Conservation (phyloP, 805 yeast species). For the Lipomyces oligophaga region DNA sequence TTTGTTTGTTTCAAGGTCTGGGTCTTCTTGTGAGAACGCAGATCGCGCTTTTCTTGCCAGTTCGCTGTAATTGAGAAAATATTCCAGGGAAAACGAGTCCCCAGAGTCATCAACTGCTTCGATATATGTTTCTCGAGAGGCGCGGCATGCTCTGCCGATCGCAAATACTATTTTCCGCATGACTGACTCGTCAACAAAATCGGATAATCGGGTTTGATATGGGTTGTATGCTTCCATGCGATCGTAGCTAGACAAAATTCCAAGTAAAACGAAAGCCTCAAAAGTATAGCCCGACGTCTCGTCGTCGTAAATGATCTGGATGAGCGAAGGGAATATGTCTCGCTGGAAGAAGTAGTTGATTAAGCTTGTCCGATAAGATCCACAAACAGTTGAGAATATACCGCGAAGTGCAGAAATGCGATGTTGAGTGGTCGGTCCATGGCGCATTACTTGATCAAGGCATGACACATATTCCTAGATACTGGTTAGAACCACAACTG, state of each 20-base stretch:
- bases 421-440: constrained; percentile 23
- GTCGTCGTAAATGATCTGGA: constrained; percentile 35
- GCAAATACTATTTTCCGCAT: constrained; percentile 35
- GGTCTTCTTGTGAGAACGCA: constrained; percentile 18
- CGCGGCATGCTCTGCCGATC: constrained; percentile 13
- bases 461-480: constrained; percentile 33
- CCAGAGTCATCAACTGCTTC: constrained; percentile 16
- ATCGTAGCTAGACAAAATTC: constrained; percentile 40
- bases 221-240: constrained; percentile 39
- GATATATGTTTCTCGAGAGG: constrained; percentile 15
- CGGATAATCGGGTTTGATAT: constrained; percentile 39
- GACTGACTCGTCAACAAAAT: constrained; percentile 39
- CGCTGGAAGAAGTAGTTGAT: constrained; percentile 37
- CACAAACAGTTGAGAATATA: constrained; percentile 34
- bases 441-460: constrained; percentile 32
- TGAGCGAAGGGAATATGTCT: constrained; percentile 40
- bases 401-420: constrained; percentile 35
- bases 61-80: constrained; percentile 14
- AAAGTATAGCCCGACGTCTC: constrained; percentile 32
- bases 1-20: constrained; percentile 5
- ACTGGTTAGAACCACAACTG: not conserved
- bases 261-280: constrained; percentile 39
- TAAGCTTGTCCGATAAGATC: constrained; percentile 37
- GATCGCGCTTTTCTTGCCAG: constrained; percentile 19
- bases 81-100: constrained; percentile 20